Evolutionary conservation across 1,139 yeast species (phyloP).

Genomic region (Pneumocystis carinii): DNA sequence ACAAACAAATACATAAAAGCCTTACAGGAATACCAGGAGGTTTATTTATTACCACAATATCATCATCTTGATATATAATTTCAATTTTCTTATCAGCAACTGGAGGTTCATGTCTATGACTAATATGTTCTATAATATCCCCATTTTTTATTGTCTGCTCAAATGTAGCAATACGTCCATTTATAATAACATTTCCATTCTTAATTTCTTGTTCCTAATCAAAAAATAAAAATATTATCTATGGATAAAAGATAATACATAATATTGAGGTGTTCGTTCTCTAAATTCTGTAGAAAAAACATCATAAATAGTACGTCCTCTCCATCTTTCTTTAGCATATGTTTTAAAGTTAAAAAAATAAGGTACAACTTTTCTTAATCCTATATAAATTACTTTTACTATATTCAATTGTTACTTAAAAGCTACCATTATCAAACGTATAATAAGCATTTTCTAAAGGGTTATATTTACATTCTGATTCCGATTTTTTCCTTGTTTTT

Average conservation of each 20-base stretch:
- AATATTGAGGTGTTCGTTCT: slow-evolving; percentile 58
- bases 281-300: slow-evolving; percentile 74
- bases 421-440: background rate
- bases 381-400: slow-evolving; percentile 2
- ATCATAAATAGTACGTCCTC: slow-evolving; percentile 62
- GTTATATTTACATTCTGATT: background rate
- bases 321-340: slow-evolving; percentile 84
- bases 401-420: background rate
- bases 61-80: slow-evolving; percentile 66
- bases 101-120: slow-evolving; percentile 85
- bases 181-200: slow-evolving; percentile 59
- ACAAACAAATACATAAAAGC: background rate
- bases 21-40: slow-evolving; percentile 84
- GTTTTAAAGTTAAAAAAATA: slow-evolving; percentile 81
- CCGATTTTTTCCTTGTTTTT: background rate
- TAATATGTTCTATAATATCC: slow-evolving; percentile 64
- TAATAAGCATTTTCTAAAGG: background rate
- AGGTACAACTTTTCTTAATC: slow-evolving; percentile 59
- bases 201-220: slow-evolving; percentile 39
- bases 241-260: slow-evolving; percentile 21
- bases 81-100: slow-evolving; percentile 57
- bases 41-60: slow-evolving; percentile 72
- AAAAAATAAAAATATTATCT: background rate
- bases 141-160: slow-evolving; percentile 67
- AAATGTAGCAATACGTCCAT: slow-evolving; percentile 45